These are phyloP conservation scores for Bothriochloa decipiens DNA, from an alignment of 176 grass and related monocot species.

Conservation along the genomic window DNA sequence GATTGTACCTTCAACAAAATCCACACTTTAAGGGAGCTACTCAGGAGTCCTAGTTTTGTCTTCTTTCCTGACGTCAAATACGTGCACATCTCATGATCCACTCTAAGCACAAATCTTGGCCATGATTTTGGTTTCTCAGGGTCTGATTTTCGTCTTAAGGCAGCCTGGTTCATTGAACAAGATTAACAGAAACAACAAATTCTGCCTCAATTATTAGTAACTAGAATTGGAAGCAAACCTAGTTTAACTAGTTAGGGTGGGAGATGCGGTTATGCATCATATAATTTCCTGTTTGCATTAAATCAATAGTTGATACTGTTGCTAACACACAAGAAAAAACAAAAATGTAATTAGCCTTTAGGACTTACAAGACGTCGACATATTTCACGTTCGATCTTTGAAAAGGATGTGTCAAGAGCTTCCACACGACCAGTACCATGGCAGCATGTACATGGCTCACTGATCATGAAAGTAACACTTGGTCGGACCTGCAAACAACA, in stretches of 20 bases:
- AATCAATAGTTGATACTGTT: no score
- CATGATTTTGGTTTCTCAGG: conserved; percentile 75
- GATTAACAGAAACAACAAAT: conserved; percentile 31
- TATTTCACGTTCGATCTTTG: conserved; percentile 90
- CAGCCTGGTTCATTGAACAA: conserved; percentile 63
- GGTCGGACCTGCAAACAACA: conserved; percentile 79
- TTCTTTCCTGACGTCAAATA: conserved; percentile 84
- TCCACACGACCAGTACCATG: conserved; percentile 85
- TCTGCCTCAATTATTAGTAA: background rate
- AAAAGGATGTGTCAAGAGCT: conserved; percentile 87
- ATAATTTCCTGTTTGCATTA: no score
- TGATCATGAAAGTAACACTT: conserved; percentile 97
- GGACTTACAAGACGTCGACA: conserved; percentile 76
- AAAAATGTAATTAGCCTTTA: conserved; percentile 9
- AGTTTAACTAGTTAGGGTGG: background rate
- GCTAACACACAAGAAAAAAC: conserved; percentile 1
- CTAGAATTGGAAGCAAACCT: background rate
- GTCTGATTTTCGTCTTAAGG: conserved; percentile 55
- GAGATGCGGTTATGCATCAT: background rate
- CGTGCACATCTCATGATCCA: conserved; percentile 81
- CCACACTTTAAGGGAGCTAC: conserved; percentile 88
- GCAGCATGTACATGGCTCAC: conserved; percentile 83
- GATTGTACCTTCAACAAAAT: conserved; percentile 78
- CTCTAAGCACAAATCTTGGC: conserved; percentile 72
- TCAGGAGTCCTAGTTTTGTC: conserved; percentile 80